Conservation (phyloP, 495 filamentous ascomycete species). For the Lineolata rhizophorae region DNA sequence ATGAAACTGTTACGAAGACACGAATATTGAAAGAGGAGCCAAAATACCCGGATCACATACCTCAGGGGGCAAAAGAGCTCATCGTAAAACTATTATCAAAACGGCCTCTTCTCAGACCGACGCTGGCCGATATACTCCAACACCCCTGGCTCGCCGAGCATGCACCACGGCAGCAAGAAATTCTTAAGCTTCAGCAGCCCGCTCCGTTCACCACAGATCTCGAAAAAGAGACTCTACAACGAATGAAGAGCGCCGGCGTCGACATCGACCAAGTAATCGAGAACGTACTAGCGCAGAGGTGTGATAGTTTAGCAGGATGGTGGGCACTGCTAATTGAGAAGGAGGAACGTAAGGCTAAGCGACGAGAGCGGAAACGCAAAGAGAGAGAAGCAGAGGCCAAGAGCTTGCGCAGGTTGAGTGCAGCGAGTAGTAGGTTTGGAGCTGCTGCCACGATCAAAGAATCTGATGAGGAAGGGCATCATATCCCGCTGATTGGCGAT, state of each 20-base stretch:
- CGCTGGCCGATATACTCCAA: constrained; percentile 66
- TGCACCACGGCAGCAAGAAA: constrained; percentile 73
- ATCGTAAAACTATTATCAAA: constrained; percentile 66
- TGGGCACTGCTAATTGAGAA: constrained; percentile 92
- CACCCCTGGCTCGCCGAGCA: constrained; percentile 80
- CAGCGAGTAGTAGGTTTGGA: constrained; percentile 65
- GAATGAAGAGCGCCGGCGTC: constrained; percentile 88
- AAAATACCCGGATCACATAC: constrained; percentile 58
- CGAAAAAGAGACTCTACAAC: constrained; percentile 76
- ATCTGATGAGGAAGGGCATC: constrained; percentile 47
- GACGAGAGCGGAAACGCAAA: constrained; percentile 64
- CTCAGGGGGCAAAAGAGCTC: constrained; percentile 52
- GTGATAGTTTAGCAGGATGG: constrained; percentile 83
- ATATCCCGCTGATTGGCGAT: constrained; percentile 16
- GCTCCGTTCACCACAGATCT: constrained; percentile 70
- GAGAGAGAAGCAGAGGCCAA: constrained; percentile 68
- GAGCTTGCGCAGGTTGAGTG: constrained; percentile 59
- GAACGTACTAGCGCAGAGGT: constrained; percentile 73
- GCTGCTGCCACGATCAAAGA: constrained; percentile 50
- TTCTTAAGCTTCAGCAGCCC: constrained; percentile 65
- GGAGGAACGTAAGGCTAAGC: constrained; percentile 71
- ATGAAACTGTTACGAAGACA: constrained; percentile 52
- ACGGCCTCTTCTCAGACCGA: constrained; percentile 62
- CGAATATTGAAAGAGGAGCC: constrained; percentile 73
- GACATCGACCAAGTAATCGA: constrained; percentile 89